A percentile compares a stretch with the other conserved stretches of the same genome.
Conservation (phyloP, 148 eudicot genomes). For the Fagopyrum tataricum region DNA sequence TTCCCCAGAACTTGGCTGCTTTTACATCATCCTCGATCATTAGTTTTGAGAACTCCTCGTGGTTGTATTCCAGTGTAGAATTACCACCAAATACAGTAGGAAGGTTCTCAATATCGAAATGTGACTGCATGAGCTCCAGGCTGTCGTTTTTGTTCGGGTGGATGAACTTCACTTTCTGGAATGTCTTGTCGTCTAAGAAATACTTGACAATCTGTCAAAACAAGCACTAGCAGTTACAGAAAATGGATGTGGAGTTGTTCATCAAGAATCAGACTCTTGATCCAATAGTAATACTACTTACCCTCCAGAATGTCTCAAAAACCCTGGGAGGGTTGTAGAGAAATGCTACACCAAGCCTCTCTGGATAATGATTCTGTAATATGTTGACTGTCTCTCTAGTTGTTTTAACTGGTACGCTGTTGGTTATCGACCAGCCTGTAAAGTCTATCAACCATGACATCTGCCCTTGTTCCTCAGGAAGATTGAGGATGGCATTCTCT, state of each 20-base stretch:
- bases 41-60: conserved; percentile 12
- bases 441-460: conserved; percentile 93
- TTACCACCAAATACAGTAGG: conserved; percentile 11
- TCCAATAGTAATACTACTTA: conserved; percentile 14
- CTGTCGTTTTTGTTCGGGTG: conserved; percentile 14
- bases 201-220: conserved; percentile 10
- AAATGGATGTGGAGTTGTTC: not conserved
- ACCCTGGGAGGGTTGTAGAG: conserved; percentile 81
- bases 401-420: conserved; percentile 51
- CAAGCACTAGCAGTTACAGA: not conserved
- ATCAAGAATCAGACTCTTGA: not conserved
- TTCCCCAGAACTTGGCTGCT: not conserved
- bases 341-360: conserved; percentile 65
- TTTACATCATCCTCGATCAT: conserved; percentile 6
- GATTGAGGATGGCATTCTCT: conserved; percentile 81
- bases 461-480: conserved; percentile 86
- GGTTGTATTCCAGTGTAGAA: conserved; percentile 9
- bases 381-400: conserved; percentile 60
- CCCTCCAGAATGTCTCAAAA: conserved; percentile 80
- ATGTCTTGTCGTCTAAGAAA: conserved; percentile 10
- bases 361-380: conserved; percentile 92
- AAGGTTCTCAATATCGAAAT: conserved; percentile 14
- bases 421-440: conserved; percentile 67
- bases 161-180: conserved; percentile 11
- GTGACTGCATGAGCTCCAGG: conserved; percentile 7